A percentile compares a stretch with the other conserved stretches of the same genome.
phyloP scores from a whole-genome alignment of 1,139 yeast genomes.

The Sugiyamaella xylanicola region DNA sequence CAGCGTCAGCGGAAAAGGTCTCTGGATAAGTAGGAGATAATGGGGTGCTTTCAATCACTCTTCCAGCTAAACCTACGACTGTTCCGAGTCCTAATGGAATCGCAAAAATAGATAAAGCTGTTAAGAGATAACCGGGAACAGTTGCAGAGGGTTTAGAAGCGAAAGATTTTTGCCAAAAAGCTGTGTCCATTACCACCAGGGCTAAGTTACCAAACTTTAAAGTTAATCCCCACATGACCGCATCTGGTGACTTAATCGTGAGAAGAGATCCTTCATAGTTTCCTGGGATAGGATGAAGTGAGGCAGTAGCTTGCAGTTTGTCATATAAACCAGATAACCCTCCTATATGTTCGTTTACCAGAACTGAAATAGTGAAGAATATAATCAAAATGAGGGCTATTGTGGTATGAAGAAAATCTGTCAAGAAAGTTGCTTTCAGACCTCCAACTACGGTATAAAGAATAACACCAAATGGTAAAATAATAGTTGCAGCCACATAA shows the following conservation, averaged over 20 bases:
- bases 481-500: slow-evolving; percentile 52
- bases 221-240: slow-evolving; percentile 53
- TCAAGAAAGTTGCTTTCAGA: slow-evolving; percentile 53
- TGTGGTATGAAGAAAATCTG: slow-evolving; percentile 47
- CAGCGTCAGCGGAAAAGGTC: slow-evolving; percentile 60
- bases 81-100: slow-evolving; percentile 79
- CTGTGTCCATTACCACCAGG: slow-evolving; percentile 62
- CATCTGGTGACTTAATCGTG: slow-evolving; percentile 65
- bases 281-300: slow-evolving; percentile 62
- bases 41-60: slow-evolving; percentile 65
- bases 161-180: slow-evolving; percentile 57
- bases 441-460: slow-evolving; percentile 57
- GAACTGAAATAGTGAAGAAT: slow-evolving; percentile 42
- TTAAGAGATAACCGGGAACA: slow-evolving; percentile 81
- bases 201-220: slow-evolving; percentile 85
- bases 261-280: slow-evolving; percentile 59
- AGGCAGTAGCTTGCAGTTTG: slow-evolving; percentile 61
- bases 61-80: slow-evolving; percentile 77
- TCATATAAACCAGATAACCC: slow-evolving; percentile 82
- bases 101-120: slow-evolving; percentile 89
- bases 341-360: slow-evolving; percentile 56
- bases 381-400: slow-evolving; percentile 39
- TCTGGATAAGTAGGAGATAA: slow-evolving; percentile 58
- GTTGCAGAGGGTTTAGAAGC: slow-evolving; percentile 82
- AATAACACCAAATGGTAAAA: slow-evolving; percentile 57